A percentile compares a stretch with the other conserved stretches of the same genome.
phyloP scores from a whole-genome alignment of 352 stramenopile genomes.

The Pythium scleroteichum region DNA sequence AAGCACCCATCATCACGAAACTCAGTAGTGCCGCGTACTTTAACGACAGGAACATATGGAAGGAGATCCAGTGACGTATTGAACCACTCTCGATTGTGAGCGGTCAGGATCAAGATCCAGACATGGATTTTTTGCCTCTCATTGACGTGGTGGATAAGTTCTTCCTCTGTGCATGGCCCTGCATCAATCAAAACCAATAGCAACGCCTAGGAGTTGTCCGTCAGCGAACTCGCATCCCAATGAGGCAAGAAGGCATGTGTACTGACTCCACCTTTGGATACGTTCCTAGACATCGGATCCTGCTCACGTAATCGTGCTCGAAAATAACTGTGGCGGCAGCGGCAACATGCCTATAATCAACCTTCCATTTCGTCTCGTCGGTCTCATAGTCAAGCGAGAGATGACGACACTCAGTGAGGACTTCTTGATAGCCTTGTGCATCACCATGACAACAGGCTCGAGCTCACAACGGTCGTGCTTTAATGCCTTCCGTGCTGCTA shows the following conservation, averaged over 20 bases:
- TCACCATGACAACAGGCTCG: constrained; percentile 7
- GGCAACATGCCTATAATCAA: constrained; percentile 18
- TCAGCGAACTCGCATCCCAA: too few species aligned
- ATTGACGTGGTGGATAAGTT: constrained; percentile 14
- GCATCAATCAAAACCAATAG: constrained; percentile 26
- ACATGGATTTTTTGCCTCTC: constrained; percentile 13
- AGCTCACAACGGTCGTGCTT: constrained; percentile 19
- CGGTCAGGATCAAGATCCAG: constrained; percentile 22
- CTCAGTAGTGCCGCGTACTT: constrained; percentile 5
- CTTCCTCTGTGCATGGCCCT: constrained; percentile 22
- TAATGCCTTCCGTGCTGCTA: constrained; percentile 14
- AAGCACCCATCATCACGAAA: background rate
- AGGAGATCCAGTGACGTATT: constrained; percentile 21
- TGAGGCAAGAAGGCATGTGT: too few species aligned
- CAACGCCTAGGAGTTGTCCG: constrained; percentile 17
- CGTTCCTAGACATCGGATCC: constrained; percentile 15
- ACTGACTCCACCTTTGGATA: background rate
- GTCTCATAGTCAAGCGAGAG: constrained; percentile 4
- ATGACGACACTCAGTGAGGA: constrained; percentile 5
- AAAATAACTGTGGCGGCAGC: constrained; percentile 8
- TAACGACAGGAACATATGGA: constrained; percentile 18
- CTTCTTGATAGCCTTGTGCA: constrained; percentile 4
- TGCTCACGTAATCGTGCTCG: constrained; percentile 22
- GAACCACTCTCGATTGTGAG: constrained; percentile 14
- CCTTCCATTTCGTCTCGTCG: constrained; percentile 1